Evolutionary conservation across 768 basidiomycete species (phyloP).

Genomic region (Boletus tomentosulus): DNA sequence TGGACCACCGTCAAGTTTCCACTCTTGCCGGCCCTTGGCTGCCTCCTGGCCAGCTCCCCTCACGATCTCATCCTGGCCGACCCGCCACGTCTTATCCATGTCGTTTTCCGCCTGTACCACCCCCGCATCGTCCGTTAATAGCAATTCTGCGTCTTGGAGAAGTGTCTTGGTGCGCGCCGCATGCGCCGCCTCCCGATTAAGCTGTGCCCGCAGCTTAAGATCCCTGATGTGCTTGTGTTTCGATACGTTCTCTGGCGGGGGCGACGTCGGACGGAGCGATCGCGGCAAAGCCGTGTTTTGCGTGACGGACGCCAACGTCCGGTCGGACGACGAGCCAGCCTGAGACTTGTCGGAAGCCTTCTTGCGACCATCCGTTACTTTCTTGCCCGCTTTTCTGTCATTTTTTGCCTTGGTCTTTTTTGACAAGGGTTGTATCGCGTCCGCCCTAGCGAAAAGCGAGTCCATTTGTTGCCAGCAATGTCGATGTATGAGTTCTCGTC

Average conservation of each 20-base stretch:
- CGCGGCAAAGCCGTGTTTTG: constrained; percentile 60
- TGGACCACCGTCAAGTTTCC: constrained; percentile 80
- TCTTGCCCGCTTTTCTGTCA: constrained; percentile 20
- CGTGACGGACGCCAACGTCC: constrained; percentile 54
- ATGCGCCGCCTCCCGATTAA: constrained; percentile 58
- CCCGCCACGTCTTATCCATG: constrained; percentile 88
- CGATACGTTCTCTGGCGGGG: constrained; percentile 43
- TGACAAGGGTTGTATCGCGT: constrained; percentile 47
- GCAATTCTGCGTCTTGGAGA: constrained; percentile 65
- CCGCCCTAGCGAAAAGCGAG: constrained; percentile 65
- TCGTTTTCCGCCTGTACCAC: constrained; percentile 70
- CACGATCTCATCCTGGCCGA: constrained; percentile 75
- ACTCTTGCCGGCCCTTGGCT: constrained; percentile 68
- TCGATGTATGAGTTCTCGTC: not conserved
- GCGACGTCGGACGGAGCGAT: constrained; percentile 54
- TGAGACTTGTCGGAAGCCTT: constrained; percentile 9
- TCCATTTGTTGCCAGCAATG: constrained; percentile 48
- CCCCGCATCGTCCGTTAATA: constrained; percentile 68
- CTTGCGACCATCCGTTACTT: constrained; percentile 13
- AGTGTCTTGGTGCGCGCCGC: constrained; percentile 59
- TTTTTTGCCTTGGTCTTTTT: constrained; percentile 40
- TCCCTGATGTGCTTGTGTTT: constrained; percentile 55
- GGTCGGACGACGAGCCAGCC: constrained; percentile 35
- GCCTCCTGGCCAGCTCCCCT: constrained; percentile 68
- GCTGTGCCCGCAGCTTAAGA: constrained; percentile 68